phyloP scores from a whole-genome alignment of 345 rosid genomes.

The Diplotaxis tenuifolia region DNA sequence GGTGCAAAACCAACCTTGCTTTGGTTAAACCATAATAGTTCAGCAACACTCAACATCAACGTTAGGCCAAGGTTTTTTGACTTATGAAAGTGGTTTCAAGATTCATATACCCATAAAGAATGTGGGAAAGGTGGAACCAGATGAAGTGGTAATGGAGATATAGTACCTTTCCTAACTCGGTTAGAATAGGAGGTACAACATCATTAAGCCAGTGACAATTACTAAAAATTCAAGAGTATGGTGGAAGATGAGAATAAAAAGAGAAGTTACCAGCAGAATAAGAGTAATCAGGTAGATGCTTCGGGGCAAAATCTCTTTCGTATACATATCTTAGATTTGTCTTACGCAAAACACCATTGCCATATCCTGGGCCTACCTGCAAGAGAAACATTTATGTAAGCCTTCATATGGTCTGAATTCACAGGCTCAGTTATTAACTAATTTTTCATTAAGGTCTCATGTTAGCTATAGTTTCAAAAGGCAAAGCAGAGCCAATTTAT shows the following conservation, averaged over 20 bases:
- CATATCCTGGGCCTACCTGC: conserved; percentile 95
- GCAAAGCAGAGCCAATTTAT: not conserved
- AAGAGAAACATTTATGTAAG: conserved; percentile 4
- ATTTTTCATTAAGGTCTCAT: not conserved
- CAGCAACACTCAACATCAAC: conserved; percentile 93
- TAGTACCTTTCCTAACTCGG: conserved; percentile 76
- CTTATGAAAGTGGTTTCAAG: conserved; percentile 44
- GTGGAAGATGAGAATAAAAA: not conserved
- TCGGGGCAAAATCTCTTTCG: conserved; percentile 95
- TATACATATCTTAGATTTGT: conserved; percentile 89
- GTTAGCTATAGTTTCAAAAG: conserved; percentile 2
- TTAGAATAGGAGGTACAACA: conserved; percentile 90
- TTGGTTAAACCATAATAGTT: conserved; percentile 84
- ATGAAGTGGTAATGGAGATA: not conserved
- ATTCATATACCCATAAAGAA: not conserved
- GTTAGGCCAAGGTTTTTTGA: conserved; percentile 97
- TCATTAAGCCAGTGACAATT: conserved; percentile 41
- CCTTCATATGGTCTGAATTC: not conserved
- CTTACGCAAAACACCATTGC: conserved; percentile 88
- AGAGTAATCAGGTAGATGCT: conserved; percentile 82
- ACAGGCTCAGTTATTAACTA: not conserved
- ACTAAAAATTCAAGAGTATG: conserved; percentile 3
- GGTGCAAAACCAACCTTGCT: conserved; percentile 62
- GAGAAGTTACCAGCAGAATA: conserved; percentile 66
- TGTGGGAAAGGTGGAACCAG: not conserved